Evolutionary conservation across 148 eudicot genomes (phyloP), one percentile per base, ranked within the genome.

Genomic region (Chenopodium formosanum): DNA sequence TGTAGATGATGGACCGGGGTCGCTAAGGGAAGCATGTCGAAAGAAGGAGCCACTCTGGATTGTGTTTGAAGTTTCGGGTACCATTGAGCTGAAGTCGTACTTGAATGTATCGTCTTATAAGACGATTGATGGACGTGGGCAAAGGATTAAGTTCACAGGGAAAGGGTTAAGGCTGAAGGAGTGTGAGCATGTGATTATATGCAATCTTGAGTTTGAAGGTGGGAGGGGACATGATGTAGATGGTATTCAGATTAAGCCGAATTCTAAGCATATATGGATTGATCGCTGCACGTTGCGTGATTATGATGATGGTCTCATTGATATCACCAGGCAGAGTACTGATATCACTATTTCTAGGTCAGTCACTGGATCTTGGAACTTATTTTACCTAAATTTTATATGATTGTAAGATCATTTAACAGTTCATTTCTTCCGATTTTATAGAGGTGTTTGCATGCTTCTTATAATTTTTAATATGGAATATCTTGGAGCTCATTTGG

Each of bases 71-170:
- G 88, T 96, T 44, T 94, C 98, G 6, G 99, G 99, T 52, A 91
- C 90, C 62, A 94, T 96, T 67, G 81, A 90, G 34, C 93, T 96
- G 17, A 75, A 71, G 22, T 92, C 99, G 34, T 86, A 88, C 75
- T 72, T 96, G 74, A 90, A 31, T 77, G 95, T 94, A 17, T 90
- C 99, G 40, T 96, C 98, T 73, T 87, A 88, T 70, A 96, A 94
- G 83, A 94, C 98, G 9, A 87, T 96, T 58, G 99, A 96, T 85
- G 99, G 99, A 2, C 95, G 99, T 44, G 97, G 99, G 64, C 94
- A 90, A 62, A 88, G 83, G 69, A 87, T 96, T 75, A 92, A 92
- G 78, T 82, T 96, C 65, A 89, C 91, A 0, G 97, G 93, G 20
- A 94, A 94, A 83, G 99, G 98, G 48, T 80, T 94, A 78, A 88